Percentiles rank a stretch among this genome's conserved stretches.
Conservation (phyloP, 305 asterid genomes). For the Fraxinus floribunda region DNA sequence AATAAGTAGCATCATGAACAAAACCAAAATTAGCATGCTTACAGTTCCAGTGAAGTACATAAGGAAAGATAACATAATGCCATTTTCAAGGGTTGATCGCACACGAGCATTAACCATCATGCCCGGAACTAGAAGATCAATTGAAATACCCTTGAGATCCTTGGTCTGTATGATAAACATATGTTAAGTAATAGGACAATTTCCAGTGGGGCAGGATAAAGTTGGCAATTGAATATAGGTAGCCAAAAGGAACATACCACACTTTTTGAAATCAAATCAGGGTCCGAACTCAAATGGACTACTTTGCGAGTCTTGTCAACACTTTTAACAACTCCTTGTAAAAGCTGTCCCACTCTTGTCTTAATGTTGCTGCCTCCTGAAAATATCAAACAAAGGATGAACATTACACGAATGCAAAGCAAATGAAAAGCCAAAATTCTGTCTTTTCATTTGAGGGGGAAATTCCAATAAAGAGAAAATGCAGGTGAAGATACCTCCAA, state of each 20-base stretch:
- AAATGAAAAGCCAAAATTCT: background rate
- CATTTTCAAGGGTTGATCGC: constrained; percentile 81
- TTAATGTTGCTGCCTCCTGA: constrained; percentile 48
- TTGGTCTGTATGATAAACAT: constrained; percentile 57
- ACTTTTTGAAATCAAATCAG: constrained; percentile 57
- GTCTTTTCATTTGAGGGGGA: background rate
- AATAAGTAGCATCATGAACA: constrained; percentile 18
- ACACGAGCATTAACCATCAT: constrained; percentile 97
- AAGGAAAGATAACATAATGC: constrained; percentile 82
- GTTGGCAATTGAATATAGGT: background rate
- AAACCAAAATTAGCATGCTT: constrained; percentile 37
- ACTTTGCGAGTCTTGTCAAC: constrained; percentile 73
- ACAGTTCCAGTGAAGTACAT: constrained; percentile 96
- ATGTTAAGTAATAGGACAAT: constrained; percentile 27
- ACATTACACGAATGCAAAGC: constrained; percentile 7
- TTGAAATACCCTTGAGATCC: constrained; percentile 87
- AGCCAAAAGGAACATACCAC: constrained; percentile 60
- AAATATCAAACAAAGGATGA: constrained; percentile 19
- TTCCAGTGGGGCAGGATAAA: constrained; percentile 14
- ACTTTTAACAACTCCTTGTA: constrained; percentile 79
- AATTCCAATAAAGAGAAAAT: background rate
- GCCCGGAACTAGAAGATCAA: constrained; percentile 96
- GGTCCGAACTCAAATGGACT: constrained; percentile 71
- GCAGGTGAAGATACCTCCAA: background rate
- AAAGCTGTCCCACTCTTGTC: constrained; percentile 56